Conservation (phyloP, 1,139 yeast genomes). For the Pichia sp. region DNA sequence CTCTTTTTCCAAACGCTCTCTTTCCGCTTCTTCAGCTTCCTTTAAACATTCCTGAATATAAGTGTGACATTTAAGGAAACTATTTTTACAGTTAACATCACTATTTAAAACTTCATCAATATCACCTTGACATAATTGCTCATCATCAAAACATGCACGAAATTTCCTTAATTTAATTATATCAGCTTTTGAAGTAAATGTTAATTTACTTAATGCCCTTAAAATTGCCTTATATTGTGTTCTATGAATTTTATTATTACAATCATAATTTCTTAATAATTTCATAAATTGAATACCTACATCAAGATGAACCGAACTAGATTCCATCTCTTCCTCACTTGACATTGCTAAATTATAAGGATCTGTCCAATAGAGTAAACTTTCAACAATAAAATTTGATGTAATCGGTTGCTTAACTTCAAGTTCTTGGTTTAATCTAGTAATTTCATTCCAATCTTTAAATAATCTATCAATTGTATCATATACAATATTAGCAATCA, state of each 20-base stretch:
- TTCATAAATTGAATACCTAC: constrained; percentile 54
- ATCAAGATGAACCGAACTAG: constrained; percentile 49
- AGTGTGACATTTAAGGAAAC: constrained; percentile 19
- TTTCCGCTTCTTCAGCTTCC: constrained; percentile 22
- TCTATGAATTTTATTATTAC: constrained; percentile 26
- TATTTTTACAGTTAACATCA: constrained; percentile 19
- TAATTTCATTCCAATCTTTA: constrained; percentile 35
- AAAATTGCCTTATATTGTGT: constrained; percentile 52
- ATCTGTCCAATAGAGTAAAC: constrained; percentile 81
- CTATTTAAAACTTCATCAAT: constrained; percentile 22
- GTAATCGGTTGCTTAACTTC: constrained; percentile 33
- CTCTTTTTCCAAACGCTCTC: neutral
- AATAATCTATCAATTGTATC: constrained; percentile 61
- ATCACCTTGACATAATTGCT: constrained; percentile 26
- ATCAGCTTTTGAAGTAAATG: constrained; percentile 32
- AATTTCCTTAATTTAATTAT: constrained; percentile 24
- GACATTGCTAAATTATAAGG: constrained; percentile 61
- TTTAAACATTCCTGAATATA: constrained; percentile 22
- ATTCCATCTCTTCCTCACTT: constrained; percentile 35
- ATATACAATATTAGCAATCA: constrained; percentile 57
- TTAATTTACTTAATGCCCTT: constrained; percentile 45
- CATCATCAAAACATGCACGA: constrained; percentile 17
- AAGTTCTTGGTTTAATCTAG: constrained; percentile 23
- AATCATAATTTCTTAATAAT: constrained; percentile 32
- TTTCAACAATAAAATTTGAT: constrained; percentile 64